phyloP scores from a whole-genome alignment of 2,329 filamentous ascomycete species.

The Pestalotiopsis sp. region DNA sequence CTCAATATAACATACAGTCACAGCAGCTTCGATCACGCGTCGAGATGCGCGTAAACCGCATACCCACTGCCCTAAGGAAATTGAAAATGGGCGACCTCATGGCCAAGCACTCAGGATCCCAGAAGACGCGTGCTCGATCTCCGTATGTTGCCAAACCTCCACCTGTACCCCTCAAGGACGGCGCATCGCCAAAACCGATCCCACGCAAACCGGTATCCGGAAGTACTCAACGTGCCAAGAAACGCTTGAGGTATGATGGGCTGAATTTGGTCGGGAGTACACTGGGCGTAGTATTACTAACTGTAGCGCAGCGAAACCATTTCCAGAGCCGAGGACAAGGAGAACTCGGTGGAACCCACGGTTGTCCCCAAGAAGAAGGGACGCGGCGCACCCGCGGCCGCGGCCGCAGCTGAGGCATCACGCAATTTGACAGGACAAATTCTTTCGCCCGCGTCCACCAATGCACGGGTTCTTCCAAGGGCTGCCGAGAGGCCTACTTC shows the following conservation, averaged over 20 bases:
- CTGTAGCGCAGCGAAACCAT: constrained; percentile 58
- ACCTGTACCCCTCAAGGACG: constrained; percentile 54
- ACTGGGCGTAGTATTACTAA: constrained; percentile 12
- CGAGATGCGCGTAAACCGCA: constrained; percentile 90
- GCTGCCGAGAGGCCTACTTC: neutral
- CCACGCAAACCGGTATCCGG: constrained; percentile 36
- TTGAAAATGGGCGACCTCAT: constrained; percentile 82
- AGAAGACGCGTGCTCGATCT: constrained; percentile 33
- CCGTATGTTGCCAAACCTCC: constrained; percentile 38
- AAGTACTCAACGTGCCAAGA: constrained; percentile 36
- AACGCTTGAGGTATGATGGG: constrained; percentile 52
- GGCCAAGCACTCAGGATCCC: constrained; percentile 48
- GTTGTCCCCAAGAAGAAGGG: constrained; percentile 73
- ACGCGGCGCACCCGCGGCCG: constrained; percentile 43
- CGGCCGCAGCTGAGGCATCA: constrained; percentile 37
- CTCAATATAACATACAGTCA: constrained; percentile 86
- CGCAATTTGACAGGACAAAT: constrained; percentile 57
- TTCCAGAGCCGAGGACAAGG: constrained; percentile 66
- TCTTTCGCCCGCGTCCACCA: constrained; percentile 81
- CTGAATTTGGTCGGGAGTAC: neutral
- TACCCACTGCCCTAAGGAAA: constrained; percentile 77
- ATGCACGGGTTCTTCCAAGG: constrained; percentile 61
- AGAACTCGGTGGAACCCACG: constrained; percentile 64
- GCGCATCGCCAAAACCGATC: constrained; percentile 34
- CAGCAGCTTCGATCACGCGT: constrained; percentile 83